Conservation (phyloP, 1,139 yeast species). For the Fermentozyma sake region DNA sequence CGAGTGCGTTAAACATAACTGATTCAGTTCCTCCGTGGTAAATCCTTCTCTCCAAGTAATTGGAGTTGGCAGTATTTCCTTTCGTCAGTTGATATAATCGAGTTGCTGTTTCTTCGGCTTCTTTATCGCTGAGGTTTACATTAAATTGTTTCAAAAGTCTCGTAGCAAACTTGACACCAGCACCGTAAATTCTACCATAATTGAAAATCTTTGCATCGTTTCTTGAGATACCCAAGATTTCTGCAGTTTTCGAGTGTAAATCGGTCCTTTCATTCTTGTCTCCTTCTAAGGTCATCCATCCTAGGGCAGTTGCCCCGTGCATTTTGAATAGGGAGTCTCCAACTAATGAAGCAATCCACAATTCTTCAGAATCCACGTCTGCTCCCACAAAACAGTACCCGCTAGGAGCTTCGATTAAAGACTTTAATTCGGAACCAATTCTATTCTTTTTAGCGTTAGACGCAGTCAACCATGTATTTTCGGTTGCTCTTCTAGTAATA, state of each 20-base stretch:
- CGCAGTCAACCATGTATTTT: constrained; percentile 96
- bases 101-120: constrained; percentile 66
- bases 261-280: constrained; percentile 88
- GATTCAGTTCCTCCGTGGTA: constrained; percentile 97
- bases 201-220: constrained; percentile 93
- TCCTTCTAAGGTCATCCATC: constrained; percentile 99
- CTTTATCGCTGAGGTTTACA: constrained; percentile 58
- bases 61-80: constrained; percentile 47
- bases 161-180: constrained; percentile 88
- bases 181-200: constrained; percentile 96
- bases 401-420: constrained; percentile 79
- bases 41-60: constrained; percentile 28
- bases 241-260: constrained; percentile 90
- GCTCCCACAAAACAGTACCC: constrained; percentile 96
- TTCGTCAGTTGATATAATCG: constrained; percentile 77
- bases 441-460: constrained; percentile 83
- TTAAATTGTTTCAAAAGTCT: constrained; percentile 79
- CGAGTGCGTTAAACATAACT: constrained; percentile 82
- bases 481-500: constrained; percentile 92
- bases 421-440: constrained; percentile 90
- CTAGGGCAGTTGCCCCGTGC: constrained; percentile 95
- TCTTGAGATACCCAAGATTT: constrained; percentile 81
- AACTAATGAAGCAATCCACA: constrained; percentile 94
- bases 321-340: constrained; percentile 87
- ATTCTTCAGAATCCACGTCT: constrained; percentile 95